phyloP scores from a whole-genome alignment of 140 eudicot genomes.

The Oenanthe javanica region DNA sequence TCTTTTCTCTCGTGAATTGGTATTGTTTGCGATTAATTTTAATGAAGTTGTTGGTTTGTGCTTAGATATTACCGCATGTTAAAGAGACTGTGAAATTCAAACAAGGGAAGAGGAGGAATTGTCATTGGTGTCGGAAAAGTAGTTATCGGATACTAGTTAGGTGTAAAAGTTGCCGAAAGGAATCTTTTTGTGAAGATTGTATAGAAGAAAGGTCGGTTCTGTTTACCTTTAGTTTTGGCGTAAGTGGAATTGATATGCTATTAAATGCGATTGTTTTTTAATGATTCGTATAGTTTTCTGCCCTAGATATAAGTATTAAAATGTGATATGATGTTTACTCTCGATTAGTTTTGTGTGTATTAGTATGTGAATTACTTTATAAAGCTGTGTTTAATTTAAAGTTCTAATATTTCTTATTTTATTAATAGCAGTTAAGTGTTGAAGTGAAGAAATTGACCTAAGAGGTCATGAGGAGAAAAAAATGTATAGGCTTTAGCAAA shows the following conservation, averaged over 20 bases:
- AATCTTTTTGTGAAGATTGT: conserved; percentile 71
- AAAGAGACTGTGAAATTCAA: conserved; percentile 30
- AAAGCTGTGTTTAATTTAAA: not conserved
- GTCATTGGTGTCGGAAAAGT: conserved; percentile 89
- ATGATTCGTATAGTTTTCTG: not conserved
- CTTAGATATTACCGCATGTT: conserved; percentile 42
- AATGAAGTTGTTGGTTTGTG: conserved; percentile 12
- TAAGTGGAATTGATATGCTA: not conserved
- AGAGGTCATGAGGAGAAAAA: not conserved
- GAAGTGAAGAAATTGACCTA: not conserved
- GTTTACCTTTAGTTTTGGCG: not conserved
- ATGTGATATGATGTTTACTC: not conserved
- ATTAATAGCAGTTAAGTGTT: not conserved
- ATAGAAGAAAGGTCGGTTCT: conserved; percentile 55
- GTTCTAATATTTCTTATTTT: not conserved
- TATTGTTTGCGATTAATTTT: not conserved
- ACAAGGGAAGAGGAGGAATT: conserved; percentile 49
- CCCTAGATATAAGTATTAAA: not conserved
- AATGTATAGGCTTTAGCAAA: not conserved
- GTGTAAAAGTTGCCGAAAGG: conserved; percentile 73
- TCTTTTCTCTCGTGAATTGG: not conserved
- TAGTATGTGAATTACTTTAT: not conserved
- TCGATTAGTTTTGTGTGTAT: not conserved
- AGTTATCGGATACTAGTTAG: conserved; percentile 47
- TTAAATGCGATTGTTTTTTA: not conserved